Evolutionary conservation across 306 rosid species (phyloP), one percentile per base, ranked within the genome.

Genomic region (Oxytropis ochrocephala): DNA sequence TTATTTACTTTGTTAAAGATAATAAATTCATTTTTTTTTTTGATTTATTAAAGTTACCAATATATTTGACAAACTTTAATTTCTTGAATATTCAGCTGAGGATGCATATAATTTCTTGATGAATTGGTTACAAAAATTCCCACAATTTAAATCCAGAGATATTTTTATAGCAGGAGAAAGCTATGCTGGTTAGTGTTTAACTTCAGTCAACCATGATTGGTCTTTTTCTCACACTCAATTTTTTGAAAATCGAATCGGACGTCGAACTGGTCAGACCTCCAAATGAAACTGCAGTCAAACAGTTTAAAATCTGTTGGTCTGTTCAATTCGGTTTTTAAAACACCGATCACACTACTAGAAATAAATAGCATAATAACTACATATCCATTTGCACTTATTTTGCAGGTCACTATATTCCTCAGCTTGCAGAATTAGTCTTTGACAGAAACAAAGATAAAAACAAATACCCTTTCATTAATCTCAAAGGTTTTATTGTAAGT

Each of bases 401-500:
- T 73, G 32, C 80, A 85, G 89, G 89, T 11, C 89, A 82, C 59
- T 85, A 85, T 75, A 72, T 85, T 11, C 86, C 89, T 51, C 89
- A 85, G 78, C 81, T 81, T 8, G 82, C 86, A 36, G 89, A 85
- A 71, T 70, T 81, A 59, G 41, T 85, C 27, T 73, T 69, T 70
- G 86, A 85, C 67, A 68, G 89, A 73, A 85, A 82, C 76, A 73
- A 76, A 75, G 77, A 81, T 13, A 49, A 9, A 56, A 60, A 10
- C 56, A 79, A 69, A 54, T 69, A 76, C 79, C 70, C 81, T 12
- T 73, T 33, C 46, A 79, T 85, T 67, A 85, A 82, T 76, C 74
- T 85, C 10, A 85, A 81, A 79, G 89, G 89, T 35, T 81, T 85
- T 61, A 85, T 85, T 16, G 89, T 85, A 85, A 82, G 86, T 85